phyloP scores from a whole-genome alignment of 306 rosid genomes.

The Urtica urens region DNA sequence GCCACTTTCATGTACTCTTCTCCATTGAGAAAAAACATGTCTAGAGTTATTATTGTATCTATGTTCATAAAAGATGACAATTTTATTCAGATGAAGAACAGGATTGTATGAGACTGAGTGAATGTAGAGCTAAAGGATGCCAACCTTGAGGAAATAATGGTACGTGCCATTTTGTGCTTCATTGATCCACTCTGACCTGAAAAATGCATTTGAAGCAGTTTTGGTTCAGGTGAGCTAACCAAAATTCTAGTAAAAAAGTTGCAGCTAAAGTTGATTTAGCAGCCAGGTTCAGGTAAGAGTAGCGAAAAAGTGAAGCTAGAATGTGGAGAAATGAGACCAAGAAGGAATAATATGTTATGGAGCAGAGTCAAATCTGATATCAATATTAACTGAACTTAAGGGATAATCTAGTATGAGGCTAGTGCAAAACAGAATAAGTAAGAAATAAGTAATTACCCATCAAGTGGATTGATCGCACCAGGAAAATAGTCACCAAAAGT shows the following conservation, averaged over 20 bases:
- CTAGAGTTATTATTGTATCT: no score
- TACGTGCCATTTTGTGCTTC: conserved; percentile 47
- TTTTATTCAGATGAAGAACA: conserved; percentile 5
- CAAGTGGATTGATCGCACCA: conserved; percentile 87
- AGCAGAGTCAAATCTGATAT: background rate
- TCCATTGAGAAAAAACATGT: background rate
- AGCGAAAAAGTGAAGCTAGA: background rate
- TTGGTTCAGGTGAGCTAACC: background rate
- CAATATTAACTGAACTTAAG: background rate
- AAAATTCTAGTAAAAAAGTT: background rate
- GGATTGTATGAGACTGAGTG: conserved; percentile 1
- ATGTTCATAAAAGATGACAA: background rate
- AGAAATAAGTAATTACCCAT: conserved; percentile 55
- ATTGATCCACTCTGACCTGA: conserved; percentile 70
- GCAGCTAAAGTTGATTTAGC: background rate
- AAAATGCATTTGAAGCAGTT: conserved; percentile 12
- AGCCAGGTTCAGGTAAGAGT: background rate
- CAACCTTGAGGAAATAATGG: conserved; percentile 88
- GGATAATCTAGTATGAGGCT: background rate
- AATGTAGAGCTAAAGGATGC: background rate
- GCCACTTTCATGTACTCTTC: background rate
- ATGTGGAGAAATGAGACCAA: background rate
- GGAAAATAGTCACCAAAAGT: conserved; percentile 69
- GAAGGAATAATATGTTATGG: background rate
- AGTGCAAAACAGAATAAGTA: conserved; percentile 1